A percentile compares a stretch with the other conserved stretches of the same genome.
These are phyloP conservation scores for Apiospora arundinis DNA, from an alignment of 2,329 filamentous ascomycete species.

Conservation along the genomic window DNA sequence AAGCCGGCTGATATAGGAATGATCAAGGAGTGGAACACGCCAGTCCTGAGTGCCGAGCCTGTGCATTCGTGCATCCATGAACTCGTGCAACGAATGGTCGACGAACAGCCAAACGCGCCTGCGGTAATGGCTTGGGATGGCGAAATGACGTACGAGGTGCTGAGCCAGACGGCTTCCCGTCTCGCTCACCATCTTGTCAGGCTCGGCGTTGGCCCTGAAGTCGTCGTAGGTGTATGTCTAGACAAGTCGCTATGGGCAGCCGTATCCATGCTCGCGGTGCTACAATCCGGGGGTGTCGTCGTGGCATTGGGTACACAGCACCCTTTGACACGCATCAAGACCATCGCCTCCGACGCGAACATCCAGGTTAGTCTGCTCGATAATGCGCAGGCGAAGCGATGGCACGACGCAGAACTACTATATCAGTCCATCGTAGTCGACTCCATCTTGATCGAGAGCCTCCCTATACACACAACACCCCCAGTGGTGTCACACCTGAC, in stretches of 20 bases:
- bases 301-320: slow-evolving; percentile 27
- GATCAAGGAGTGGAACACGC: slow-evolving; percentile 21
- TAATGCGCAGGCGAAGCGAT: too few relatives aligned
- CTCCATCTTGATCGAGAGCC: too few relatives aligned
- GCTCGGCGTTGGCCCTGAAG: too few relatives aligned
- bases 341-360: too few relatives aligned
- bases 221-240: slow-evolving; percentile 35
- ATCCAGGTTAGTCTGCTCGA: too few relatives aligned
- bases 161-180: slow-evolving; percentile 27
- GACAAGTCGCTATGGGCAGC: slow-evolving; percentile 42
- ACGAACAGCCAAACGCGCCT: background rate
- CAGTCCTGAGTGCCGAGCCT: background rate
- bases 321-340: too few relatives aligned
- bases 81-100: background rate
- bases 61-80: slow-evolving; percentile 11
- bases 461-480: too few relatives aligned
- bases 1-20: slow-evolving; percentile 23
- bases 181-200: too few relatives aligned
- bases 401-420: too few relatives aligned
- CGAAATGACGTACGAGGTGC: slow-evolving; percentile 36
- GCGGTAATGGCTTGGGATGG: slow-evolving; percentile 36
- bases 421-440: too few relatives aligned
- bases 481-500: too few relatives aligned
- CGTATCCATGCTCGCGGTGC: slow-evolving; percentile 41
- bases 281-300: slow-evolving; percentile 43